Percentiles rank a stretch among this genome's conserved stretches.
These are phyloP conservation scores for Plasmodium inui DNA, from an alignment of 169 alveolate species.

Conservation along the genomic window DNA sequence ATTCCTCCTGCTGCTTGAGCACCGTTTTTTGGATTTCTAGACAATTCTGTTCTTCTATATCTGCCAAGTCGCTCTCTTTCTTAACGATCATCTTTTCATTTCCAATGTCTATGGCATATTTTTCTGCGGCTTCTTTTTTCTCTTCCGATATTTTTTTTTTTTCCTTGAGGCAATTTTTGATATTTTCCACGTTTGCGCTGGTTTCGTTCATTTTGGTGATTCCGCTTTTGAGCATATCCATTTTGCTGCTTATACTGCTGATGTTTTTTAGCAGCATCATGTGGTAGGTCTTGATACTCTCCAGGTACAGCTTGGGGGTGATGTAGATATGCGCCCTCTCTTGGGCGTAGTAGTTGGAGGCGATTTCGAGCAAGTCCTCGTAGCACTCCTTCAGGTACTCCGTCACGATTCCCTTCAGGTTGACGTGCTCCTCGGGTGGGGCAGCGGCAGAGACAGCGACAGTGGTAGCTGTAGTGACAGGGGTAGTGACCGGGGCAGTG, in stretches of 20 bases:
- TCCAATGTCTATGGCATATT: conserved; percentile 93
- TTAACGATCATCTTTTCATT: conserved; percentile 93
- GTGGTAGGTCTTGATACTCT: conserved; percentile 93
- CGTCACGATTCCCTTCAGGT: conserved; percentile 41
- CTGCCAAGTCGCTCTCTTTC: conserved; percentile 92
- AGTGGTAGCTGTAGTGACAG: no score
- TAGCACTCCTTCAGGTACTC: conserved; percentile 62
- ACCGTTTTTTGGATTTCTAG: conserved; percentile 92
- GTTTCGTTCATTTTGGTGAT: conserved; percentile 71
- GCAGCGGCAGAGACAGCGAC: neutral
- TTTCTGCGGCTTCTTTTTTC: conserved; percentile 94
- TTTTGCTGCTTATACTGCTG: conserved; percentile 14
- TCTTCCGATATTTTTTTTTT: conserved; percentile 92
- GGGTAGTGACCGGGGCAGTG: no score
- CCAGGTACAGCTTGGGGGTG: conserved; percentile 96
- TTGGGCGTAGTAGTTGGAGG: conserved; percentile 43
- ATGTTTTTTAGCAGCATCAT: conserved; percentile 91
- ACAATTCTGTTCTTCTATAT: conserved; percentile 93
- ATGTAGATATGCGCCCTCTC: conserved; percentile 95
- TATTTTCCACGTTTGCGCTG: conserved; percentile 85
- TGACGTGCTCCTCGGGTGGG: conserved; percentile 48
- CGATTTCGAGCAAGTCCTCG: conserved; percentile 37
- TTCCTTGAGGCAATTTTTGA: conserved; percentile 90
- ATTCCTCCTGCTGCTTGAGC: conserved; percentile 89
- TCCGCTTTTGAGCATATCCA: conserved; percentile 61